Conservation (phyloP, 352 stramenopile genomes). For the Lagenidium giganteum region DNA sequence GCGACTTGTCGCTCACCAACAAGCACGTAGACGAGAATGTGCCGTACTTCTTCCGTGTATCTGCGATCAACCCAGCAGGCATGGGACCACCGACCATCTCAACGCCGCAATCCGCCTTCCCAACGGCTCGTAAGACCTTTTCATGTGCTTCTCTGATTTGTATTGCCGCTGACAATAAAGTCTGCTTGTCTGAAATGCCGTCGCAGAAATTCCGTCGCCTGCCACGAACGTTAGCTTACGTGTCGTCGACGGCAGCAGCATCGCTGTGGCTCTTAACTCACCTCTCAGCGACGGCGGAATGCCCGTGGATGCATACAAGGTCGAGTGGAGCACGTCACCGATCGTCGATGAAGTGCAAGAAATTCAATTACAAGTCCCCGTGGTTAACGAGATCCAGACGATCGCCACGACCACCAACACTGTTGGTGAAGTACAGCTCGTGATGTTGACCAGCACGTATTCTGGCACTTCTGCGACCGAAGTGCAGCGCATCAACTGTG, state of each 20-base stretch:
- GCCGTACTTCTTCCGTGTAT: slow-evolving; percentile 92
- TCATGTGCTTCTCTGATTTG: too few species aligned
- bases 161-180: too few species aligned
- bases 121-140: slow-evolving; percentile 63
- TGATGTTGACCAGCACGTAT: slow-evolving; percentile 75
- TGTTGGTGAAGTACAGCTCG: slow-evolving; percentile 81
- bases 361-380: slow-evolving; percentile 34
- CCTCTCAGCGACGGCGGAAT: slow-evolving; percentile 77
- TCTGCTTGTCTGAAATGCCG: too few species aligned
- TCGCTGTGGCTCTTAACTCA: slow-evolving; percentile 67
- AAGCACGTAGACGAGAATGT: slow-evolving; percentile 87
- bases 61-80: slow-evolving; percentile 84
- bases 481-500: slow-evolving; percentile 86
- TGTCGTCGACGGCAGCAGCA: slow-evolving; percentile 78
- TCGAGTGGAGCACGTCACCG: slow-evolving; percentile 81
- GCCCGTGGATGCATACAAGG: slow-evolving; percentile 76
- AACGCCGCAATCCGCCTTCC: slow-evolving; percentile 72
- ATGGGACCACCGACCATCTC: slow-evolving; percentile 51
- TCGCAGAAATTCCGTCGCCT: slow-evolving; percentile 41
- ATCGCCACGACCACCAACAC: slow-evolving; percentile 57
- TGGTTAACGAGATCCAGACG: slow-evolving; percentile 50
- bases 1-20: slow-evolving; percentile 60
- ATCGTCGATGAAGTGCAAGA: slow-evolving; percentile 79
- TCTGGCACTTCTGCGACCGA: slow-evolving; percentile 40
- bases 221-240: slow-evolving; percentile 62